Conservation (phyloP, 1,284 basidiomycete genomes). For the Chondrostereum purpureum region DNA sequence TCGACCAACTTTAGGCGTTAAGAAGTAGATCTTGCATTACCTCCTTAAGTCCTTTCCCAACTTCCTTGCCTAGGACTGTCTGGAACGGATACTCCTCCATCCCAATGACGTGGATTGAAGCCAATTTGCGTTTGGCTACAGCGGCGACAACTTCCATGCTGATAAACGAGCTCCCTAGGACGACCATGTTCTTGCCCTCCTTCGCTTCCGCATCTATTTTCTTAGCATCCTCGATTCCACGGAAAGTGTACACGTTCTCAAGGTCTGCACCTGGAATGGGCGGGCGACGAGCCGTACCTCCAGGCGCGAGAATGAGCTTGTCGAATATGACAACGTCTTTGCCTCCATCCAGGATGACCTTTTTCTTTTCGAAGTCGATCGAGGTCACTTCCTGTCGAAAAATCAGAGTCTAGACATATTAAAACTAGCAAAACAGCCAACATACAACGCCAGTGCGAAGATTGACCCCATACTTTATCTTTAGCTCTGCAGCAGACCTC, state of each 20-base stretch:
- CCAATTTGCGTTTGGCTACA: constrained; percentile 68
- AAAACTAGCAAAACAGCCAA: too few species aligned
- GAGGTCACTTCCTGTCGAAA: constrained; percentile 51
- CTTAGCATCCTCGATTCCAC: constrained; percentile 69
- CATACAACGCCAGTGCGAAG: constrained; percentile 64
- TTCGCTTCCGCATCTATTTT: constrained; percentile 66
- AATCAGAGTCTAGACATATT: constrained; percentile 18
- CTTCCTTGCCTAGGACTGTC: constrained; percentile 71
- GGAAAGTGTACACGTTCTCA: constrained; percentile 75
- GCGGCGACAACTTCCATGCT: constrained; percentile 87
- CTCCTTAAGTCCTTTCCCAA: constrained; percentile 79
- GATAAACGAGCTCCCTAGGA: constrained; percentile 91
- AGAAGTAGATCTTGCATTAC: too few species aligned
- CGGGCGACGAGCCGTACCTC: constrained; percentile 61
- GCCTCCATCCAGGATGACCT: constrained; percentile 52
- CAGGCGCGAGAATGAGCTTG: constrained; percentile 68
- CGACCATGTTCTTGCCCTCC: constrained; percentile 73
- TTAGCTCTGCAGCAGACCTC: constrained; percentile 68
- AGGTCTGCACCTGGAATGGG: constrained; percentile 77
- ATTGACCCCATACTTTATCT: constrained; percentile 76
- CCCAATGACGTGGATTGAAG: constrained; percentile 77
- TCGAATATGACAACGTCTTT: constrained; percentile 63
- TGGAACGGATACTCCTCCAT: constrained; percentile 85
- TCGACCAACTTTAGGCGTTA: too few species aligned
- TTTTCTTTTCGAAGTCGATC: constrained; percentile 56